phyloP scores from a whole-genome alignment of 176 grass and related monocot genomes.

The Tuctoria greenei region DNA sequence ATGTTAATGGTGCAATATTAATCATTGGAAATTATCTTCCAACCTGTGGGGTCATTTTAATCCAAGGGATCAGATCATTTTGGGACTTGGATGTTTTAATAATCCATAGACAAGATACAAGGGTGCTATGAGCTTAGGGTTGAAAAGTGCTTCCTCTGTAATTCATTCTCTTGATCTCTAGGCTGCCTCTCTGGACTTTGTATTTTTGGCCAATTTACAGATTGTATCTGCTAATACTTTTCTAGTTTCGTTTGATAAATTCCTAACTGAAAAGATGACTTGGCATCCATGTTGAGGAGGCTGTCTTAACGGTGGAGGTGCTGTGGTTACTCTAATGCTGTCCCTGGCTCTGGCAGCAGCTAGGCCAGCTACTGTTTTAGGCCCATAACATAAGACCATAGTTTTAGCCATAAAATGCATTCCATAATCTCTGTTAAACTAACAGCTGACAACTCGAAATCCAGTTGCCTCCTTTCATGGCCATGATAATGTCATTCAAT shows the following conservation, averaged over 20 bases:
- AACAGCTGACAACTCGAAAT: not conserved
- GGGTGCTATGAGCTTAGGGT: too few species aligned
- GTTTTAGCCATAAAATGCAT: not conserved
- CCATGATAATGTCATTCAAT: not conserved
- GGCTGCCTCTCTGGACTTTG: not conserved
- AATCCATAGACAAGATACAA: not conserved
- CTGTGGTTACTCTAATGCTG: too few species aligned
- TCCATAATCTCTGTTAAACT: not conserved
- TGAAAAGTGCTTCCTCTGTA: too few species aligned
- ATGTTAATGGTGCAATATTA: conserved; percentile 7
- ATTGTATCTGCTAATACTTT: too few species aligned
- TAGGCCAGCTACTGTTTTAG: too few species aligned
- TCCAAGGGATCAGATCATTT: not conserved
- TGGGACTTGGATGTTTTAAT: not conserved
- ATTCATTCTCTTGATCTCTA: too few species aligned
- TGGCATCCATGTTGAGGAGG: not conserved
- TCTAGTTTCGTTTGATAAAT: too few species aligned
- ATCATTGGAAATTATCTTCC: not conserved
- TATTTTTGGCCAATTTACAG: too few species aligned
- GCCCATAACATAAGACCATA: not conserved
- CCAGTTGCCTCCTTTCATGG: not conserved
- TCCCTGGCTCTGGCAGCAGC: too few species aligned
- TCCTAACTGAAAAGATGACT: not conserved
- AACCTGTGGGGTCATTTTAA: not conserved
- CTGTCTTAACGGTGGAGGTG: not conserved